Conservation (phyloP, 2,329 filamentous ascomycete genomes). For the Talaromyces sp. region DNA sequence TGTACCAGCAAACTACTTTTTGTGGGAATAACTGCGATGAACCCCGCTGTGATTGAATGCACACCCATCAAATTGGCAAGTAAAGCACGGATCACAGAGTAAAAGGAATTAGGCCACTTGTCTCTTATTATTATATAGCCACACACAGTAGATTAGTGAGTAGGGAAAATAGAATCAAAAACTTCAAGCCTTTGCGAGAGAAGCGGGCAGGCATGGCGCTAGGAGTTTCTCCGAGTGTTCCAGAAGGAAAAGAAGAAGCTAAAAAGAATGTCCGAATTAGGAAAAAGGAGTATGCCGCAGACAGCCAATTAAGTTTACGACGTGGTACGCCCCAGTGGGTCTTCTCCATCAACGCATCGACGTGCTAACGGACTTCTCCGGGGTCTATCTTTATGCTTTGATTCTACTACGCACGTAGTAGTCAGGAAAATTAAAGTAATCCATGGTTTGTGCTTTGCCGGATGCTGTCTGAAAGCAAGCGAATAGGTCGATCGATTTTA, state of each 20-base stretch:
- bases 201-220: neutral
- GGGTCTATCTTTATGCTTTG: neutral
- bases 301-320: neutral
- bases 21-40: neutral
- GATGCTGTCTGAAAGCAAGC: too few species aligned
- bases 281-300: neutral
- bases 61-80: neutral
- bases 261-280: slow-evolving; percentile 6
- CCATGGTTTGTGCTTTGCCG: too few species aligned
- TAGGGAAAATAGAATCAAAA: neutral
- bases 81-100: neutral
- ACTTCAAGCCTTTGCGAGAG: neutral
- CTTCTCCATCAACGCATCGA: neutral
- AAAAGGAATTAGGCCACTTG: neutral
- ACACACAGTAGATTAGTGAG: neutral
- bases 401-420: neutral
- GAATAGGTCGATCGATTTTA: too few species aligned
- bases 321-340: neutral
- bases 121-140: neutral
- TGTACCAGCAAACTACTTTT: neutral
- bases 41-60: too few species aligned
- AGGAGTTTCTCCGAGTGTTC: neutral
- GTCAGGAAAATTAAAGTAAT: too few species aligned
- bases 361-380: neutral
- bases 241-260: neutral